These are phyloP conservation scores for Lasiosphaeriaceae sp. DNA, from an alignment of 495 filamentous ascomycete genomes.

Conservation along the genomic window DNA sequence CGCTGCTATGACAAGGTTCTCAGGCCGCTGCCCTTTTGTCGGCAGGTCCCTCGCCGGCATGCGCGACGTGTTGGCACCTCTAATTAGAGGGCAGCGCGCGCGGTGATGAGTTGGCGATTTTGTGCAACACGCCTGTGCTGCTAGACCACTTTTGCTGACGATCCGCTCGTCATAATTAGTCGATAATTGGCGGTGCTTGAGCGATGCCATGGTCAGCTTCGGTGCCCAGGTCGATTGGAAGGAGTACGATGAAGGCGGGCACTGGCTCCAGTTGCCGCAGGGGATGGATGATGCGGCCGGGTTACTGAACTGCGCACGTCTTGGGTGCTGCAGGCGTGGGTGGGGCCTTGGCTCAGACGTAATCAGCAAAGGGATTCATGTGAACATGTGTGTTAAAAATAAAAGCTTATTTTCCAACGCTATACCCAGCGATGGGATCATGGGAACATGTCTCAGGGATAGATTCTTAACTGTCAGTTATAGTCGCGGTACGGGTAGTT, in stretches of 20 bases:
- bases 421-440: too few species aligned
- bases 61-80: constrained; percentile 17
- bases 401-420: too few species aligned
- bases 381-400: too few species aligned
- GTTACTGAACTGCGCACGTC: constrained; percentile 32
- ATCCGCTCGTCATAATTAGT: constrained; percentile 48
- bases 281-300: constrained; percentile 50
- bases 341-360: too few species aligned
- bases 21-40: constrained; percentile 53
- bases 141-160: constrained; percentile 51
- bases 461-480: too few species aligned
- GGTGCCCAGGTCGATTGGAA: constrained; percentile 46
- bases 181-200: constrained; percentile 40
- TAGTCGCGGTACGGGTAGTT: too few species aligned
- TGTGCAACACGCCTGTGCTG: constrained; percentile 43
- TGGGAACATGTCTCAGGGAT: too few species aligned
- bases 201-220: constrained; percentile 33
- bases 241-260: constrained; percentile 50
- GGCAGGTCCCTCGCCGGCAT: constrained; percentile 24
- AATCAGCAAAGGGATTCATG: too few species aligned
- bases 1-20: constrained; percentile 52
- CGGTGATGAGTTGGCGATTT: constrained; percentile 14
- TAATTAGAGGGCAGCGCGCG: constrained; percentile 12
- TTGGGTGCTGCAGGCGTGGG: neutral
- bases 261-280: constrained; percentile 52